Evolutionary conservation across 768 basidiomycete genomes (phyloP).

Genomic region (Leccinum subgranulosum): DNA sequence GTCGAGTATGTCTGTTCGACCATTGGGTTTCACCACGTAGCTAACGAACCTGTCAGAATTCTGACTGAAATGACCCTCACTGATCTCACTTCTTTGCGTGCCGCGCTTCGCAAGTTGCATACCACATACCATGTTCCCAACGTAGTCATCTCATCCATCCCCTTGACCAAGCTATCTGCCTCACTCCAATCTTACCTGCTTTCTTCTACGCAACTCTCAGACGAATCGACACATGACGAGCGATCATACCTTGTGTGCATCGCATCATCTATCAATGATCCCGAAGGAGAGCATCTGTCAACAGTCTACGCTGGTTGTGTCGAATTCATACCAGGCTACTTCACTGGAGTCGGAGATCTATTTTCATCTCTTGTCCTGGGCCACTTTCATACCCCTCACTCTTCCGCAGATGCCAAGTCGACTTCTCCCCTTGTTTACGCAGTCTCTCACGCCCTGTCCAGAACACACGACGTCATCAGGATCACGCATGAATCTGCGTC

Average conservation of each 20-base stretch:
- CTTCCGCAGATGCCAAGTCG: slow-evolving; percentile 6
- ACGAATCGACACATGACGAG: slow-evolving; percentile 13
- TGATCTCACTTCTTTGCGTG: slow-evolving; percentile 61
- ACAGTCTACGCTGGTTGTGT: slow-evolving; percentile 69
- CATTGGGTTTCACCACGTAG: not conserved
- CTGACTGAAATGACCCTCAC: slow-evolving; percentile 71
- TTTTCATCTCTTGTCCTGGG: slow-evolving; percentile 91
- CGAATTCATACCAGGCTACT: slow-evolving; percentile 84
- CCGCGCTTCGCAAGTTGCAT: slow-evolving; percentile 75
- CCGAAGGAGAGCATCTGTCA: slow-evolving; percentile 25
- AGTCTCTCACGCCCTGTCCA: slow-evolving; percentile 63
- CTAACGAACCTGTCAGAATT: slow-evolving; percentile 43
- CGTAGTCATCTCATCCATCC: slow-evolving; percentile 90
- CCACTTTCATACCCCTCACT: slow-evolving; percentile 50
- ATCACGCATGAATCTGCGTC: slow-evolving; percentile 57
- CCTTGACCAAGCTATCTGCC: slow-evolving; percentile 59
- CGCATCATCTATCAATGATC: slow-evolving; percentile 50
- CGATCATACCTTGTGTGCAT: slow-evolving; percentile 73
- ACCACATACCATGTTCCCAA: slow-evolving; percentile 72
- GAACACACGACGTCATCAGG: slow-evolving; percentile 68
- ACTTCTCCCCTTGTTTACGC: slow-evolving; percentile 36
- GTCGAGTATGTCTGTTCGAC: slow-evolving; percentile 62
- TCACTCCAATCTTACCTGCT: slow-evolving; percentile 48
- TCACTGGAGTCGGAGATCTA: slow-evolving; percentile 94
- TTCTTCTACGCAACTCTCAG: slow-evolving; percentile 9